phyloP scores from a whole-genome alignment of 352 stramenopile species.

The Phytophthora cactorum region DNA sequence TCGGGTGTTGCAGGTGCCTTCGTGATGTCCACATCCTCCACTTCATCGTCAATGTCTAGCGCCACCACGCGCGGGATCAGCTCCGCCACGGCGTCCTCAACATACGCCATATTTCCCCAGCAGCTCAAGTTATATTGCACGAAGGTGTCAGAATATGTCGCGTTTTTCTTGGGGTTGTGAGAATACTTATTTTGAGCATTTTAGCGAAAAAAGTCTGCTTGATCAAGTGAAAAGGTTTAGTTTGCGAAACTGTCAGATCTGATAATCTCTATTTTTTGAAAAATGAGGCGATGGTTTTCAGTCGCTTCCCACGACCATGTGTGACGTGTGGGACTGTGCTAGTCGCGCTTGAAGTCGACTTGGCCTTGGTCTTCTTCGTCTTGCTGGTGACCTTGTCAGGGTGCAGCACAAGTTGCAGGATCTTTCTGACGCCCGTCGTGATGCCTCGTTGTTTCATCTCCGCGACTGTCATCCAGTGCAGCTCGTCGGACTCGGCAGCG shows the following conservation, averaged over 20 bases:
- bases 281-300: conserved; percentile 70
- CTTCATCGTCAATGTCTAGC: conserved; percentile 27
- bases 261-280: conserved; percentile 65
- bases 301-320: conserved; percentile 42
- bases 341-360: conserved; percentile 16
- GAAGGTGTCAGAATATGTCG: conserved; percentile 12
- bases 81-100: conserved; percentile 17
- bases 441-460: conserved; percentile 86
- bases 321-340: conserved; percentile 48
- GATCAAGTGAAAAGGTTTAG: neutral
- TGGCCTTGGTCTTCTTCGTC: conserved; percentile 25
- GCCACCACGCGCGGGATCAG: conserved; percentile 25
- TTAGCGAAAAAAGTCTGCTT: neutral
- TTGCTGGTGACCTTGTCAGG: conserved; percentile 15
- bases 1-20: conserved; percentile 28
- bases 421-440: conserved; percentile 90
- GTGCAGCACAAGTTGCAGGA: conserved; percentile 62
- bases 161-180: conserved; percentile 17
- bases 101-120: conserved; percentile 19
- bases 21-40: conserved; percentile 6
- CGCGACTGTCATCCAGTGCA: conserved; percentile 78
- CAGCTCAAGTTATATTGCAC: neutral
- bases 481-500: conserved; percentile 15
- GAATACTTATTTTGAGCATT: conserved; percentile 14
- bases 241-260: conserved; percentile 12